These are phyloP conservation scores for Tritrichomonas foetus DNA, from an alignment of 208 protist genomes.

Conservation along the genomic window DNA sequence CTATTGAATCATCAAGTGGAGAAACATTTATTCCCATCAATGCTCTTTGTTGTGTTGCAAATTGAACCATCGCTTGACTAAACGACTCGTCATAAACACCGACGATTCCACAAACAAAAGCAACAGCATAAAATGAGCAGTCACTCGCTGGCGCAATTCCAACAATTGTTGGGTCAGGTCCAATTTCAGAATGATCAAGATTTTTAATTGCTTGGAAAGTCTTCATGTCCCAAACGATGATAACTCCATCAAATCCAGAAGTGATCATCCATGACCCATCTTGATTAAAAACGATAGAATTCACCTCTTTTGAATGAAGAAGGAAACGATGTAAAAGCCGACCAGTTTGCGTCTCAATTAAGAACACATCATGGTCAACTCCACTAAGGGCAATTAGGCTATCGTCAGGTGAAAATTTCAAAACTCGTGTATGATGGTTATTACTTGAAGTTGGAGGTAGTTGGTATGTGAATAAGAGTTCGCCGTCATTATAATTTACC, in stretches of 20 bases:
- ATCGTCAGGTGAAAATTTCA: not conserved
- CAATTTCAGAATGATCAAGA: not conserved
- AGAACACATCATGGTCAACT: not conserved
- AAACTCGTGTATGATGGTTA: not conserved
- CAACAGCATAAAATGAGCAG: not conserved
- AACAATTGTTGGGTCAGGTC: not conserved
- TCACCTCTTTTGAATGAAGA: not conserved
- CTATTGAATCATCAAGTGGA: conserved; percentile 4
- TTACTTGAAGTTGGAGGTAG: not conserved
- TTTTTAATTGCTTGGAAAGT: not conserved
- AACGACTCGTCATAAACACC: not conserved
- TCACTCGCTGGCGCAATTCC: not conserved
- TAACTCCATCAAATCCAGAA: not conserved
- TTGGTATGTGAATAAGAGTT: not conserved
- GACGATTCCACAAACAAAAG: not conserved
- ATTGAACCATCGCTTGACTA: not conserved
- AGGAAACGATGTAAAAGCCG: not conserved
- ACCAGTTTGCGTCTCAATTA: not conserved
- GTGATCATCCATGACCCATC: not conserved
- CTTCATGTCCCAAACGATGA: not conserved
- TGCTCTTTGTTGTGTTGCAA: not conserved
- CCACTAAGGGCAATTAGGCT: not conserved
- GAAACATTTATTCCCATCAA: not conserved
- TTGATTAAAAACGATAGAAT: not conserved
- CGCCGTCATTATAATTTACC: not conserved